Evolutionary conservation across 192 early-diverging fungal species (phyloP), one percentile per base, ranked within the genome.

Genomic region (Coemansia sp.): DNA sequence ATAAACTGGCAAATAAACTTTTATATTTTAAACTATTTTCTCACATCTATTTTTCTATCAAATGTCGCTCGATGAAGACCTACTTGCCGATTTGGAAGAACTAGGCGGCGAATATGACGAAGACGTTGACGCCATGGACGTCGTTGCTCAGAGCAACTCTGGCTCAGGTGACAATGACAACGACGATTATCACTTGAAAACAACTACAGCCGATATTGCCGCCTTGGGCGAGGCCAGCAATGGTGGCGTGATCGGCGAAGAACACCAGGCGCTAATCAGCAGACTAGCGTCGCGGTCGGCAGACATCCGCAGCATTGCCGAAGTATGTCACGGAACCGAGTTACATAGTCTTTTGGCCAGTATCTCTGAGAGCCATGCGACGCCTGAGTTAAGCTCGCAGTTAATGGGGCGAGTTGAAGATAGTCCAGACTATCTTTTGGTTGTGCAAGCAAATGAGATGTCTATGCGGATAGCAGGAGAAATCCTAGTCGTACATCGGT

Each of bases 381-480:
- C 52, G 6, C 16, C 52, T 19, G 57, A 59, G 6, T 23, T 21
- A 4, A 7, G 62, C 7, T 33, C 44, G 28, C 33, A 65, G 28
- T 62, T 75, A 13, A 23, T 75, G 9, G 81, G 81, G 10, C 68
- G 58, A 14, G 69, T 73, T 3, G 81, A 84, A 44, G 91, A 95
- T 55, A 92, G 96, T 71, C 91, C 94, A 23, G 95, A 96, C 73
- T 97, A 99, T 77, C 74, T 81, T 69, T 73, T 94, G 19, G 92
- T 98, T 68, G 88, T 97, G 26, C 86, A 86, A 46, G 91, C 96
- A 9, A 99, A 96, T 72, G 87, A 90, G 42, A 82, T 96, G 58
- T 91, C 89, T 7, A 88, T 90, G 33, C 91, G 93, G 17, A 91
- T 99, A 52, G 94, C 95, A 43, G 91, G 89, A 67, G 97, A 99